Evolutionary conservation across 208 protist genomes (phyloP).

Genomic region (Leishmania mexicana): DNA sequence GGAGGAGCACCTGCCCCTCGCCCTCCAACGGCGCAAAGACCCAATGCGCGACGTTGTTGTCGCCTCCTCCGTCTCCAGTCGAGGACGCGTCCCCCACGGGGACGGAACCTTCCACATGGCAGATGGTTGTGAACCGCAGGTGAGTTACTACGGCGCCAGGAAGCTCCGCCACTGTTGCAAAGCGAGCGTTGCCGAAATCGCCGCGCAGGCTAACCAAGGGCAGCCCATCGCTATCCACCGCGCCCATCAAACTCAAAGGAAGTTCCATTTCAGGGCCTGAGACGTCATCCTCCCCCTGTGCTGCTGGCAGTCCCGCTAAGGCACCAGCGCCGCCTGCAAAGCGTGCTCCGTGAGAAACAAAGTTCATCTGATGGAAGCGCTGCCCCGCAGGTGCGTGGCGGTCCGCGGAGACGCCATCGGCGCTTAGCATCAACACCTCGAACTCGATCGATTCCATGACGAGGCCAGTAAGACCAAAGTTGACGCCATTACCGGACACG

Average conservation of each 20-base stretch:
- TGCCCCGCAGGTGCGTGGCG: not conserved
- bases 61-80: not conserved
- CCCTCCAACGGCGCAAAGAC: conserved; percentile 17
- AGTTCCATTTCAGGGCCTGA: not conserved
- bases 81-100: not conserved
- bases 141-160: conserved; percentile 29
- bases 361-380: conserved; percentile 19
- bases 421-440: conserved; percentile 41
- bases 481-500: conserved; percentile 48
- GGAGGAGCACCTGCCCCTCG: conserved; percentile 16
- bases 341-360: conserved; percentile 31
- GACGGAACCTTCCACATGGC: conserved; percentile 3
- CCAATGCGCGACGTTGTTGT: conserved; percentile 3
- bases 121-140: conserved; percentile 19
- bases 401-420: not conserved
- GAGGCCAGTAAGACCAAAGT: conserved; percentile 48
- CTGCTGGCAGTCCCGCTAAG: not conserved
- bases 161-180: conserved; percentile 6
- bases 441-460: conserved; percentile 67
- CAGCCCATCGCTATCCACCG: conserved; percentile 18
- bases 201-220: conserved; percentile 25
- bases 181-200: conserved; percentile 16
- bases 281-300: not conserved
- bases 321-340: conserved; percentile 6
- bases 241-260: conserved; percentile 25